Percentiles rank a stretch among this genome's conserved stretches.
phyloP scores from a whole-genome alignment of 371 early-diverging fungal genomes.

The Chytridiales sp. region DNA sequence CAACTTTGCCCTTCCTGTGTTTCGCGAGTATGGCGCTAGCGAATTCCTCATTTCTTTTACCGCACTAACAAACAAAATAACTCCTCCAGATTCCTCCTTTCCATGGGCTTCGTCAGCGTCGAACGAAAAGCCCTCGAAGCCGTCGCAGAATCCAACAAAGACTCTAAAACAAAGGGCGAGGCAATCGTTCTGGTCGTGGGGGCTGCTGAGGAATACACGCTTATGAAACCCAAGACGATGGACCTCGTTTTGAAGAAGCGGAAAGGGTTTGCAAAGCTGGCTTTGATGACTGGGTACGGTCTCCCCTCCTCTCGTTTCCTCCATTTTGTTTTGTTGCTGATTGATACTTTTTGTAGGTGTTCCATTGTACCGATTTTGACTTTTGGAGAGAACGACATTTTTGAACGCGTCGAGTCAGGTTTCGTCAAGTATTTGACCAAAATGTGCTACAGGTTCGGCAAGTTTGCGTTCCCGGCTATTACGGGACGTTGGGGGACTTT shows the following conservation, averaged over 20 bases:
- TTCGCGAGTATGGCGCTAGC: not conserved
- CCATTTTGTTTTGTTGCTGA: not conserved
- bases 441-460: conserved; percentile 20
- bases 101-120: conserved; percentile 68
- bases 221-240: conserved; percentile 32
- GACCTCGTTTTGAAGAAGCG: conserved; percentile 47
- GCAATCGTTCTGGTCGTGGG: conserved; percentile 40
- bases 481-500: conserved; percentile 36
- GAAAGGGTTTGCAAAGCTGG: conserved; percentile 50
- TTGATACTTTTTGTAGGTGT: not conserved
- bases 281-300: conserved; percentile 42
- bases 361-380: conserved; percentile 46
- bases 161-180: conserved; percentile 17
- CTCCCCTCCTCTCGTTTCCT: not conserved
- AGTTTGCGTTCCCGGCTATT: conserved; percentile 42
- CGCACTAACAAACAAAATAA: not conserved
- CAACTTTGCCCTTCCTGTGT: too few relatives aligned
- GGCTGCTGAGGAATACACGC: conserved; percentile 44
- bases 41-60: not conserved
- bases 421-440: conserved; percentile 22
- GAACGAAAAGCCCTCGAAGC: conserved; percentile 67
- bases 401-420: conserved; percentile 32
- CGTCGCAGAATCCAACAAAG: conserved; percentile 37
- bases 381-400: conserved; percentile 57
- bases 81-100: conserved; percentile 38